Base-by-base conservation (phyloP, 2,329 filamentous ascomycete genomes). In the Davidsoniella virescens region DNA sequence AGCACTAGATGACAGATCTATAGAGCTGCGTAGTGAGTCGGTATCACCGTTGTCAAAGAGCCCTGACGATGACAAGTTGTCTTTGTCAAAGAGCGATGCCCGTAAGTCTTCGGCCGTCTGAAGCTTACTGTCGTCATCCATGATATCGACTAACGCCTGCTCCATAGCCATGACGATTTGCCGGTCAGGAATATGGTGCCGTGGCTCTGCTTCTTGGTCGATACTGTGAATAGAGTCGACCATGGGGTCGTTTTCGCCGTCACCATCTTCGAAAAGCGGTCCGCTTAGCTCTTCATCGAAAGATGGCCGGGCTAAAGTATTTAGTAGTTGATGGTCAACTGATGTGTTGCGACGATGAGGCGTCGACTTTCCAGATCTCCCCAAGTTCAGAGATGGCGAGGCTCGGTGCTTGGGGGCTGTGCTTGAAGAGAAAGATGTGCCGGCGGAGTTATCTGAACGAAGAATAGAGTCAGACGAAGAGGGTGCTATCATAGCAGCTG, bases 121-220 rank as follows among this genome's bases (percentile, higher is more conserved):
- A 12, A 73, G 73, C 33, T 71, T 78, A 9, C 14, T 29, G 44
- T 83, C 77, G 56, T 87, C 80, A 56, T 87, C 87, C 70, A 98
- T 84, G 55, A 98, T 98, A 55, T 88, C 84, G 56, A 84, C 94
- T 45, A 98, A 70, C 14, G 88, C 92, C 56, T 84, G 79, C 62
- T 96, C 88, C 75, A 98, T 90, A 3, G 87, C 90, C 64, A 93
- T 79, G 5, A 98, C 87, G 25, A 95, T 82, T 53, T 82, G 76
- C 0, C 76, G 84, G 59, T 94, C 83, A 5, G 83, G 82, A 0
- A 70, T 70, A 18, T 70, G 70, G 52, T 71, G 71, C 8, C 47
- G 48, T 10, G 51, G 47, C 42, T 73, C 70, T 6, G 55, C 41
- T 44, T 87, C 84, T 44, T 82, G 80, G 18, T 88, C 85, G 7